Percentiles rank a stretch among this genome's conserved stretches.
Evolutionary conservation across 2,329 filamentous ascomycete genomes (phyloP).

Genomic region (Hypoxylon sp.): DNA sequence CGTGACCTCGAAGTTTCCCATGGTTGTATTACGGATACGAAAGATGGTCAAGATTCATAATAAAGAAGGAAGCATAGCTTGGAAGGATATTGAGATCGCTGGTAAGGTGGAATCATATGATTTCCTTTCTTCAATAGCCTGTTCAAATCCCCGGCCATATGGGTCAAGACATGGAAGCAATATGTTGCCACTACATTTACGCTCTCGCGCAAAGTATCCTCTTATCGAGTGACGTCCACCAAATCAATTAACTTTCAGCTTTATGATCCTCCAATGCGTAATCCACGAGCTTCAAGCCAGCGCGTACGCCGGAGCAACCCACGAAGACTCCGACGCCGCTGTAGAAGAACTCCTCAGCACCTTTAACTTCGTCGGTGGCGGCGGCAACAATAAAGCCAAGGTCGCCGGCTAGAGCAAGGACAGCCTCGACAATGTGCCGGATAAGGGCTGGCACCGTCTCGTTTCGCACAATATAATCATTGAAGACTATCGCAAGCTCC

Average conservation of each 20-base stretch:
- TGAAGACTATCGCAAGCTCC: neutral
- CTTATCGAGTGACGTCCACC: neutral
- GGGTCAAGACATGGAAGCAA: neutral
- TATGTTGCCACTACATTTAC: neutral
- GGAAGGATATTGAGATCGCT: no score
- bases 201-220: no score
- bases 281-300: neutral
- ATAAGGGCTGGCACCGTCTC: neutral
- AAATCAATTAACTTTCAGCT: neutral
- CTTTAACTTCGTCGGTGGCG: neutral
- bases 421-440: neutral
- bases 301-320: neutral
- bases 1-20: no score
- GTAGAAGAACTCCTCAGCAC: neutral
- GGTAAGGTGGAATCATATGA: no score
- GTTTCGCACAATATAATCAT: neutral
- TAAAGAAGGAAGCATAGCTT: no score
- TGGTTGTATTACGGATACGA: no score
- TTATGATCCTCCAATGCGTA: neutral
- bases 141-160: no score
- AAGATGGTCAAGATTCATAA: no score
- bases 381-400: conserved; percentile 3
- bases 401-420: neutral
- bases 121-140: no score
- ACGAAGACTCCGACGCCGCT: neutral